A percentile compares a stretch with the other conserved stretches of the same genome.
Conservation (phyloP, 1,284 basidiomycete species). For the Polyporus tsugae region DNA sequence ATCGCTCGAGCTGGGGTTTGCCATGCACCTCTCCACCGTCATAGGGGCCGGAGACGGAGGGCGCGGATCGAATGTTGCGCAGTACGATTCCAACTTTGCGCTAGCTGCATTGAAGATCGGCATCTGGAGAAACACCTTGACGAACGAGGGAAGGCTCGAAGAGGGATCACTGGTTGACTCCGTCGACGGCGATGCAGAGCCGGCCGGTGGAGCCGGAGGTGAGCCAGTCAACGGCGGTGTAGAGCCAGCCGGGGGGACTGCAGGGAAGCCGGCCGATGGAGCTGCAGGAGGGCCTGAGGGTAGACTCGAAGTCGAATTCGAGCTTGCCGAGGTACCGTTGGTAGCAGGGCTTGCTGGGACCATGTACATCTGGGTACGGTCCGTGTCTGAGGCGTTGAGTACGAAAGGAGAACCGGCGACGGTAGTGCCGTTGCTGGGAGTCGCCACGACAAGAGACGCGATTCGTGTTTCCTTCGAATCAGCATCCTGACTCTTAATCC, state of each 20-base stretch:
- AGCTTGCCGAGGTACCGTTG: conserved; percentile 8
- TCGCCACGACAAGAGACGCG: conserved; percentile 54
- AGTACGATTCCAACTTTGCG: conserved; percentile 53
- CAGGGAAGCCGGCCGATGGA: background rate
- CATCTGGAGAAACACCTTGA: conserved; percentile 55
- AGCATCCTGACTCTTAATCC: conserved; percentile 40
- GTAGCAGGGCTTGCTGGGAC: conserved; percentile 40
- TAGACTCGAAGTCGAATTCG: background rate
- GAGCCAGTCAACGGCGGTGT: background rate
- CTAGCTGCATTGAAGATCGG: conserved; percentile 50
- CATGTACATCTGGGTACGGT: conserved; percentile 60
- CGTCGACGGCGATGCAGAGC: background rate
- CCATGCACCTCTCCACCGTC: conserved; percentile 54
- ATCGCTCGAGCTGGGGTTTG: conserved; percentile 29
- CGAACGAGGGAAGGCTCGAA: conserved; percentile 22
- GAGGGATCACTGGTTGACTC: background rate
- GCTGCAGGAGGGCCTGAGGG: conserved; percentile 2
- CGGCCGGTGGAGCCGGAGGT: background rate
- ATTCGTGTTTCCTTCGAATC: conserved; percentile 45
- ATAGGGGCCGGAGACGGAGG: conserved; percentile 58
- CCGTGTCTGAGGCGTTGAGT: conserved; percentile 62
- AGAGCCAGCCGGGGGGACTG: background rate
- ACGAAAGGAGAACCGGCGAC: conserved; percentile 47
- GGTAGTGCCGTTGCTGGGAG: background rate
- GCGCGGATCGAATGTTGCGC: conserved; percentile 67